Evolutionary conservation across 1,284 basidiomycete genomes (phyloP).

Genomic region (Trichosporon inkin): DNA sequence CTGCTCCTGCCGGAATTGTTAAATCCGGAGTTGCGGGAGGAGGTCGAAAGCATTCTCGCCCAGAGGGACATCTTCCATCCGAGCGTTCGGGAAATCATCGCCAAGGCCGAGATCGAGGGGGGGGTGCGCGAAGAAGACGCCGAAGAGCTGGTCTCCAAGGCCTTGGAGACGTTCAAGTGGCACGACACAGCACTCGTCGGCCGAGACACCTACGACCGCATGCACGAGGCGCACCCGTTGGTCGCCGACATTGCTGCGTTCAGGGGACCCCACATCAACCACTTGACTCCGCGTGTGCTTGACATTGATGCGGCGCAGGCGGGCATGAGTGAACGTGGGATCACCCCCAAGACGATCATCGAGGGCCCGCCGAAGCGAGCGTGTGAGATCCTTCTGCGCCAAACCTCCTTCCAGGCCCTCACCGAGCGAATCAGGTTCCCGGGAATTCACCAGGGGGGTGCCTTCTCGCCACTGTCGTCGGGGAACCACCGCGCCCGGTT

Average conservation of each 20-base stretch:
- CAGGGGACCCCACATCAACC: constrained; percentile 52
- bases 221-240: constrained; percentile 45
- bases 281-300: constrained; percentile 51
- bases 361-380: constrained; percentile 47
- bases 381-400: constrained; percentile 50
- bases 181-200: constrained; percentile 46
- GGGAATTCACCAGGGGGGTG: constrained; percentile 14
- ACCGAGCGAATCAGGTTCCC: constrained; percentile 48
- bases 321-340: constrained; percentile 46
- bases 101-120: constrained; percentile 40
- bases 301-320: constrained; percentile 51
- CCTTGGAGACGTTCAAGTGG: constrained; percentile 51
- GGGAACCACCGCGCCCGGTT: constrained; percentile 52
- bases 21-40: constrained; percentile 31
- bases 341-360: constrained; percentile 51
- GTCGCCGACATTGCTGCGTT: constrained; percentile 52
- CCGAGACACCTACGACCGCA: constrained; percentile 37
- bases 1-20: constrained; percentile 49
- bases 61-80: constrained; percentile 48
- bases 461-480: neutral
- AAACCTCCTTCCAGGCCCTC: constrained; percentile 51
- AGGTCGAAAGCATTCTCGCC: constrained; percentile 36
- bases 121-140: constrained; percentile 30
- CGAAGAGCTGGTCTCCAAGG: constrained; percentile 41
- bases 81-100: constrained; percentile 35